These are phyloP conservation scores for Pharus latifolius DNA, from an alignment of 176 grass and related monocot genomes.

Conservation along the genomic window DNA sequence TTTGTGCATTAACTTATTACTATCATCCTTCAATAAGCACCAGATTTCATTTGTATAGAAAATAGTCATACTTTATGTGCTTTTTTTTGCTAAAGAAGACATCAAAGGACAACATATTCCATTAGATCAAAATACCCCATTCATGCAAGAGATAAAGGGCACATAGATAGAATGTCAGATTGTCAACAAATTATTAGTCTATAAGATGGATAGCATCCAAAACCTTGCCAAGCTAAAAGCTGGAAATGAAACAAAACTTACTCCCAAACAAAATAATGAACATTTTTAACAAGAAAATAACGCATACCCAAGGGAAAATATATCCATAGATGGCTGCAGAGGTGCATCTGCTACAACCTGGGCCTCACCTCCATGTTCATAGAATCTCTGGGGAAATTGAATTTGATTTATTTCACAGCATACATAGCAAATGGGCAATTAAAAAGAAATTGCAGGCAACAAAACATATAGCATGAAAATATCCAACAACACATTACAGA, in stretches of 20 bases:
- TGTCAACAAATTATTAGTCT: background rate
- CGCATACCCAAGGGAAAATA: conserved; percentile 90
- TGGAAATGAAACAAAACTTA: conserved; percentile 12
- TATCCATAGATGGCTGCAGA: conserved; percentile 92
- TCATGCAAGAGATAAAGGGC: background rate
- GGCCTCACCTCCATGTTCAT: conserved; percentile 75
- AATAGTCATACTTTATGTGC: background rate
- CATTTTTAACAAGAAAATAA: conserved; percentile 16
- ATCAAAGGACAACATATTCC: background rate
- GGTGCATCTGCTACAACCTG: conserved; percentile 64
- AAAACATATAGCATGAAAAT: conserved; percentile 1
- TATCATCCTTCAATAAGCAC: background rate
- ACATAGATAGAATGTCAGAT: too few species aligned
- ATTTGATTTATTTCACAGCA: conserved; percentile 7
- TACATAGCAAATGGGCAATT: background rate
- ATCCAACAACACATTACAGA: background rate
- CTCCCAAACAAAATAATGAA: background rate
- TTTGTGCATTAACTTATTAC: background rate
- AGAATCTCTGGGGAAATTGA: conserved; percentile 57
- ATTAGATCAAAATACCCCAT: conserved; percentile 4
- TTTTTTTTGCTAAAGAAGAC: background rate
- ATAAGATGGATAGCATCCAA: background rate
- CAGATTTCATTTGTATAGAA: background rate
- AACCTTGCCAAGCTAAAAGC: background rate
- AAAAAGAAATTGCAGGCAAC: conserved; percentile 1